Base-by-base conservation (phyloP, 805 yeast genomes). In the Metschnikowia peoriensis region DNA sequence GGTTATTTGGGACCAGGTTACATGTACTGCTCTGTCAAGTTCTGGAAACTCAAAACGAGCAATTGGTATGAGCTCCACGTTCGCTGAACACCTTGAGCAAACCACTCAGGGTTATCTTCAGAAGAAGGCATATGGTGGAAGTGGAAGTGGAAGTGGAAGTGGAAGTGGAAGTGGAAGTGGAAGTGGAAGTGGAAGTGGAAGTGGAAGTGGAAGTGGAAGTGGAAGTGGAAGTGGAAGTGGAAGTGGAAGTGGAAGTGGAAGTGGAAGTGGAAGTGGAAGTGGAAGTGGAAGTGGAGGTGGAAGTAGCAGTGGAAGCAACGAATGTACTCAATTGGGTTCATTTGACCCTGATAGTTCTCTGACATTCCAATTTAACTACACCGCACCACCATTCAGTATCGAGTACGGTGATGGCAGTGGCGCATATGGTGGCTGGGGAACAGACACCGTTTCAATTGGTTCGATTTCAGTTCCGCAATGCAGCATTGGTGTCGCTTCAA, bases 1-100 rank as follows among this genome's bases (percentile, higher is more conserved):
- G 79, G 64, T 74, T 39, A 70, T 71, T 72, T 56, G 71, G 38
- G 49, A 41, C 15, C 47, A 44, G 28, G 48, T 46, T 5, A 32
- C n/a, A 15, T 49, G 52, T 28, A 27, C 15, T 17, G 35, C 22
- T 7, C 32, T 8, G 15, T n/a, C n/a, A n/a, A n/a, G n/a, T n/a
- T n/a, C n/a, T n/a, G n/a, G n/a, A n/a, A n/a, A n/a, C n/a, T n/a
- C n/a, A n/a, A n/a, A n/a, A n/a, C n/a, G n/a, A n/a, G 32, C 44
- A 12, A 8, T 12, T 9, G 45, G n/a, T 6, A 17, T 28, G 28
- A 17, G 48, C 22, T 34, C 52, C 11, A 14, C 38, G n/a, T n/a
- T n/a, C n/a, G n/a, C n/a, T n/a, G 47, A 43, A 1, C 47, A 32
- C 8, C 15, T 41, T 16, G 7, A 12, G 2, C 46, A 14, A n/a